Percentiles rank a stretch among this genome's conserved stretches.
Conservation (phyloP, 2,329 filamentous ascomycete species). For the Passalora sequoiae region DNA sequence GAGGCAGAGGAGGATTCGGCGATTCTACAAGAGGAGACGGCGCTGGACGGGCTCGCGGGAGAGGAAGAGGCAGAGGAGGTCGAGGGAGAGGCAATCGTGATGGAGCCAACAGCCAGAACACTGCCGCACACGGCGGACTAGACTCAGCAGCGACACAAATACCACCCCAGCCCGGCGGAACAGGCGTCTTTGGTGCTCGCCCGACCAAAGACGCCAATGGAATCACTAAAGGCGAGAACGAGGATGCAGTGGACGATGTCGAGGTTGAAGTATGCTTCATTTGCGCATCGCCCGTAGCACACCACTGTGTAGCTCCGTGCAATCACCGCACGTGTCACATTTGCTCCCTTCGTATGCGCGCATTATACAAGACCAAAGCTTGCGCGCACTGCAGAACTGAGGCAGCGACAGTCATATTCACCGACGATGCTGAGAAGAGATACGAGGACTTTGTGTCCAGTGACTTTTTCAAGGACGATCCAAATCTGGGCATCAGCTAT, state of each 20-base stretch:
- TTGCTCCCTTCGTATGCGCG: conserved; percentile 82
- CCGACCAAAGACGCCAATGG: conserved; percentile 45
- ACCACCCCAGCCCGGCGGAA: conserved; percentile 35
- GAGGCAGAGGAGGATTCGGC: conserved; percentile 11
- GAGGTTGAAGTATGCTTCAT: conserved; percentile 88
- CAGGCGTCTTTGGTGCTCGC: conserved; percentile 42
- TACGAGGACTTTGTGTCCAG: conserved; percentile 73
- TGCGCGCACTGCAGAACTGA: conserved; percentile 89
- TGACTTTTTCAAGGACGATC: conserved; percentile 74
- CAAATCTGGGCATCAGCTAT: conserved; percentile 86
- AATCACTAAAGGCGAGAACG: conserved; percentile 31
- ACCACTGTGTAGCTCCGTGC: conserved; percentile 85
- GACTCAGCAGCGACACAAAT: conserved; percentile 31
- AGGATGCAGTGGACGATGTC: conserved; percentile 27
- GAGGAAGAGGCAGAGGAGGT: conserved; percentile 32
- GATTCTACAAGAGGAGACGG: conserved; percentile 11
- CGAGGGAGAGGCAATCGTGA: conserved; percentile 35
- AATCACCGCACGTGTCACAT: conserved; percentile 97
- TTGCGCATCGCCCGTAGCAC: conserved; percentile 82
- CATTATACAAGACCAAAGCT: conserved; percentile 91
- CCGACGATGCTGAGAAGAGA: conserved; percentile 72
- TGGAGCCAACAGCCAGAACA: conserved; percentile 23
- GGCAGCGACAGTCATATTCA: conserved; percentile 84
- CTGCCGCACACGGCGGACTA: conserved; percentile 20
- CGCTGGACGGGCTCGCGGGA: conserved; percentile 19